These are phyloP conservation scores for Zizania palustris DNA, from an alignment of 202 grass and related monocot genomes.

Conservation along the genomic window DNA sequence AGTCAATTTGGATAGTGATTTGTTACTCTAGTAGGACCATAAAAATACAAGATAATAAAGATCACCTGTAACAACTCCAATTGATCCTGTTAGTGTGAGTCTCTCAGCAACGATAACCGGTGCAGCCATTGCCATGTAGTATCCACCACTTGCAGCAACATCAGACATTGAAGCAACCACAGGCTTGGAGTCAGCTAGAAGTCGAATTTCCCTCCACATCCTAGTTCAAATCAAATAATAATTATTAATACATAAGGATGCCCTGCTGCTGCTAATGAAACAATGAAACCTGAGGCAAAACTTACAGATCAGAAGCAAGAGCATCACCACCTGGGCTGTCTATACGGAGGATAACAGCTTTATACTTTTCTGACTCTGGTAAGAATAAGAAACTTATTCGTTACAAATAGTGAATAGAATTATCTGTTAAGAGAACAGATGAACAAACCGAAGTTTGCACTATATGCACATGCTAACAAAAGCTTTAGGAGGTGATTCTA, in stretches of 20 bases:
- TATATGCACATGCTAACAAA: background rate
- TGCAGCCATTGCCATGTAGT: constrained; percentile 97
- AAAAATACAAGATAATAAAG: constrained; percentile 38
- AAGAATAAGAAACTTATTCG: constrained; percentile 34
- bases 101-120: constrained; percentile 89
- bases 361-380: constrained; percentile 81
- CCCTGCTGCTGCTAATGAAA: background rate
- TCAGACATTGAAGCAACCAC: constrained; percentile 98
- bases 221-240: constrained; percentile 58
- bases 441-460: constrained; percentile 24
- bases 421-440: constrained; percentile 15
- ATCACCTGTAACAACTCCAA: constrained; percentile 76
- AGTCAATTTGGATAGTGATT: background rate
- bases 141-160: constrained; percentile 92
- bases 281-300: constrained; percentile 38
- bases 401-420: constrained; percentile 32
- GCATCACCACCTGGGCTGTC: constrained; percentile 98
- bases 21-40: constrained; percentile 13
- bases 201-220: constrained; percentile 84
- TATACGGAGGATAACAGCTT: constrained; percentile 93
- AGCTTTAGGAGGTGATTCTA: constrained; percentile 31
- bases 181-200: constrained; percentile 86
- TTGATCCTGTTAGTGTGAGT: constrained; percentile 93
- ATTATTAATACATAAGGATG: constrained; percentile 34
- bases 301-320: constrained; percentile 95